Evolutionary conservation across 257 asterid genomes (phyloP).

Genomic region (Salvia hispanica): DNA sequence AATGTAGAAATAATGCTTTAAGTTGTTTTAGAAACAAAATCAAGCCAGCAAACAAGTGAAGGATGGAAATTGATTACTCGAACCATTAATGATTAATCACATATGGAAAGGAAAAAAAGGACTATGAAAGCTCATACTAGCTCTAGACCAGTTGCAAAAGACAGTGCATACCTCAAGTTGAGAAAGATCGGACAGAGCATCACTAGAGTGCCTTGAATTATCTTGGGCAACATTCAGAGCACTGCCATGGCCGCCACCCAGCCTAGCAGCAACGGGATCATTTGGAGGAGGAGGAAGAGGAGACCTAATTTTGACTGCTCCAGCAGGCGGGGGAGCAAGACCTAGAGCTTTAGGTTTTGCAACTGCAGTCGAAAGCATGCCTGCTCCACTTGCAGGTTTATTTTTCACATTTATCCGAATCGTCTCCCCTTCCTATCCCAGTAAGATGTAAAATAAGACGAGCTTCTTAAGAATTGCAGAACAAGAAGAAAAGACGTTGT

Average conservation of each 20-base stretch:
- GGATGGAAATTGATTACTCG: neutral
- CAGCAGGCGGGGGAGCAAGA: slow-evolving; percentile 89
- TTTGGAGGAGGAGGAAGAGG: slow-evolving; percentile 97
- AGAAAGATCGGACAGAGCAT: slow-evolving; percentile 75
- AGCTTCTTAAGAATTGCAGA: neutral
- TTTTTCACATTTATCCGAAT: slow-evolving; percentile 87
- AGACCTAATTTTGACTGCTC: slow-evolving; percentile 66
- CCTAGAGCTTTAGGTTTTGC: slow-evolving; percentile 60
- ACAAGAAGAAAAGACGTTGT: neutral
- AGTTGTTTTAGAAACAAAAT: neutral
- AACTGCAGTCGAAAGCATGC: slow-evolving; percentile 82
- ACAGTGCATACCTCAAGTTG: slow-evolving; percentile 67
- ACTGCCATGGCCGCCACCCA: slow-evolving; percentile 37
- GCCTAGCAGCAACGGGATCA: slow-evolving; percentile 62
- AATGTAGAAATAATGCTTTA: neutral
- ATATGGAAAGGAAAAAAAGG: neutral
- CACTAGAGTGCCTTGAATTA: slow-evolving; percentile 46
- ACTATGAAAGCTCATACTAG: neutral
- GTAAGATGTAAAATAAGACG: neutral
- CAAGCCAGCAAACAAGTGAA: neutral
- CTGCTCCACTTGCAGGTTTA: slow-evolving; percentile 76
- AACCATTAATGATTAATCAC: neutral
- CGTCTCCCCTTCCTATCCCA: slow-evolving; percentile 91
- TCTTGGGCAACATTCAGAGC: slow-evolving; percentile 48
- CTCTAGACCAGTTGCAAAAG: neutral